Evolutionary conservation across 2,329 filamentous ascomycete genomes (phyloP).

Genomic region (Tolypocladium paradoxum): DNA sequence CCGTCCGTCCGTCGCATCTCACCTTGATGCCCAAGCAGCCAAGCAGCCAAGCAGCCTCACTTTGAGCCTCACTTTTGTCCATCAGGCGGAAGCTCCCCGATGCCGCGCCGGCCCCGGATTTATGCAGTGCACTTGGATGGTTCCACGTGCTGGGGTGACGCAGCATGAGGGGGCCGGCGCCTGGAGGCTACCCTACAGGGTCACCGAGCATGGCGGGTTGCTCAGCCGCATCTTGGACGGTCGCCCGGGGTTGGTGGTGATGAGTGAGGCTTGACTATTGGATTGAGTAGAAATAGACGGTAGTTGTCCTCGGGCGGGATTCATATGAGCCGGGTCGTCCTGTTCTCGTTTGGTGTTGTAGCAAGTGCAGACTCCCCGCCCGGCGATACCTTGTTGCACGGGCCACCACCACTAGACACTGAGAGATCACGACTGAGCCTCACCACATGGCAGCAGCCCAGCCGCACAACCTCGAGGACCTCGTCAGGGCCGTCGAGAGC

Average conservation of each 20-base stretch:
- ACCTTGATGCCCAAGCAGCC: not conserved
- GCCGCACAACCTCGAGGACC: slow-evolving; percentile 19
- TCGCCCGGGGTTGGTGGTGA: not conserved
- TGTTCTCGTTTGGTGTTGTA: too few relatives aligned
- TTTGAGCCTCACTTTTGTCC: too few relatives aligned
- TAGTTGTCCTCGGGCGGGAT: not conserved
- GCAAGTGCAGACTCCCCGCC: too few relatives aligned
- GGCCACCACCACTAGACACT: too few relatives aligned
- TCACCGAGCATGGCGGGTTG: not conserved
- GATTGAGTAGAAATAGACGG: not conserved
- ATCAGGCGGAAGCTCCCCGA: too few relatives aligned
- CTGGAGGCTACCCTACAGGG: not conserved
- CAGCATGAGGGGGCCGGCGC: not conserved
- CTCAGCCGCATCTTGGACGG: not conserved
- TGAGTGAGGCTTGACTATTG: not conserved
- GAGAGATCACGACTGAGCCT: too few relatives aligned
- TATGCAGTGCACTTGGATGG: not conserved
- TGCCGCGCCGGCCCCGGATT: not conserved
- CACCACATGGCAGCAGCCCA: slow-evolving; percentile 7
- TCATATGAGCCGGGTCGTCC: not conserved
- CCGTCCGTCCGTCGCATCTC: slow-evolving; percentile 2
- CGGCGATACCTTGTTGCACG: too few relatives aligned
- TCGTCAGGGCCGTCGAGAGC: slow-evolving; percentile 20
- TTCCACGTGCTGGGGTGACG: not conserved
- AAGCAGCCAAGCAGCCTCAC: not conserved